Evolutionary conservation across 768 basidiomycete genomes (phyloP).

Genomic region (Russula abietina): DNA sequence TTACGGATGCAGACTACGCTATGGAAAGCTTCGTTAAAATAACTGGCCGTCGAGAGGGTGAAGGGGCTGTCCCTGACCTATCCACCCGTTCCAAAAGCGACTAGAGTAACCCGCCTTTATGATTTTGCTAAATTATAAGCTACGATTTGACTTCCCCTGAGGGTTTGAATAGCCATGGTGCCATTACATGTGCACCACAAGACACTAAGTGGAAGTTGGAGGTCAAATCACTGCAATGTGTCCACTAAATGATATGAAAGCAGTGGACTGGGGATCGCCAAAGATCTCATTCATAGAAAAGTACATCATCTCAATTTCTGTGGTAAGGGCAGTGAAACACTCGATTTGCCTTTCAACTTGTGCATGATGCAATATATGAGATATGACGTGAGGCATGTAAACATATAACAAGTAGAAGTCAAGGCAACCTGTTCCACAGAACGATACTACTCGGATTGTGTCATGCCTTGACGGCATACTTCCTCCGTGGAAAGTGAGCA

Average conservation of each 20-base stretch:
- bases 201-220: not conserved
- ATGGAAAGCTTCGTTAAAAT: conserved; percentile 63
- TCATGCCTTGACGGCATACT: conserved; percentile 94
- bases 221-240: not conserved
- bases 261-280: not conserved
- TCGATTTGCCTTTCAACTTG: not conserved
- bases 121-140: not conserved
- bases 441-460: conserved; percentile 20
- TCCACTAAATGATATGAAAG: not conserved
- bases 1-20: conserved; percentile 60
- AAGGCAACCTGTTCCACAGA: conserved; percentile 28
- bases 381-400: conserved; percentile 31
- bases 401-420: conserved; percentile 29
- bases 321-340: conserved; percentile 9
- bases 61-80: conserved; percentile 9
- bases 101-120: not conserved
- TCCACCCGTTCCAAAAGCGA: conserved; percentile 16
- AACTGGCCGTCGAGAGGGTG: conserved; percentile 23
- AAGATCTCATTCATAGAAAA: not conserved
- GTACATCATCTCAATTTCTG: conserved; percentile 10
- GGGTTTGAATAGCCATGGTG: not conserved
- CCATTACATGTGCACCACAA: not conserved
- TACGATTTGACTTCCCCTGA: not conserved
- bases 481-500: conserved; percentile 86
- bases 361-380: conserved; percentile 22